Conservation (phyloP, 495 filamentous ascomycete species). For the Monascus purpureus region DNA sequence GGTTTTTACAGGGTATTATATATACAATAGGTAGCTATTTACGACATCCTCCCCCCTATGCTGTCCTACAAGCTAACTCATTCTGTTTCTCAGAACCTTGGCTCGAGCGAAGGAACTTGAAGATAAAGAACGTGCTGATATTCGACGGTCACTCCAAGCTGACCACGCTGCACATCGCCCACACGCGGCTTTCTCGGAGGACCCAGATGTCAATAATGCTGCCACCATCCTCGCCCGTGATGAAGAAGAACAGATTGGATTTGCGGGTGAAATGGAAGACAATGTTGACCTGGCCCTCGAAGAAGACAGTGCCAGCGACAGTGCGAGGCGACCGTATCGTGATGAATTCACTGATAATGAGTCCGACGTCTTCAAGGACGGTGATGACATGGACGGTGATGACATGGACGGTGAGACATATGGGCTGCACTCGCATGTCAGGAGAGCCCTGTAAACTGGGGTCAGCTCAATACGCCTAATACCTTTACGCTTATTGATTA, state of each 20-base stretch:
- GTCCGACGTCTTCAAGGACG: slow-evolving; percentile 31
- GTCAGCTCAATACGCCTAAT: slow-evolving; percentile 2
- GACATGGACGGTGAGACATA: slow-evolving; percentile 27
- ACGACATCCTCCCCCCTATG: not conserved
- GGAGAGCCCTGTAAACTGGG: not conserved
- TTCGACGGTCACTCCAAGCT: slow-evolving; percentile 23
- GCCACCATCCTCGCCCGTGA: slow-evolving; percentile 32
- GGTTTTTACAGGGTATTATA: slow-evolving; percentile 62
- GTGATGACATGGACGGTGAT: slow-evolving; percentile 25
- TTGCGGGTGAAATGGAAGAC: slow-evolving; percentile 28
- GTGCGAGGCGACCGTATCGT: slow-evolving; percentile 20
- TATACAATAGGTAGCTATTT: slow-evolving; percentile 51
- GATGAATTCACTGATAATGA: slow-evolving; percentile 45
- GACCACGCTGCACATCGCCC: slow-evolving; percentile 27
- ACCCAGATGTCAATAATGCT: slow-evolving; percentile 27
- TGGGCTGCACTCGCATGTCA: slow-evolving; percentile 31
- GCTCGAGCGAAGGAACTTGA: slow-evolving; percentile 74
- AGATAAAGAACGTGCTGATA: slow-evolving; percentile 52
- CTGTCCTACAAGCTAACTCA: slow-evolving; percentile 1
- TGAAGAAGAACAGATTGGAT: slow-evolving; percentile 36
- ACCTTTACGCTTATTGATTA: not conserved
- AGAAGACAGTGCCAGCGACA: slow-evolving; percentile 23
- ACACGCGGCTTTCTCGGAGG: slow-evolving; percentile 30
- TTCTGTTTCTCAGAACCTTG: slow-evolving; percentile 43
- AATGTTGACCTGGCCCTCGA: slow-evolving; percentile 27